Base-by-base conservation (phyloP, 768 basidiomycete species). In the Phanerodontia chrysosporium region DNA sequence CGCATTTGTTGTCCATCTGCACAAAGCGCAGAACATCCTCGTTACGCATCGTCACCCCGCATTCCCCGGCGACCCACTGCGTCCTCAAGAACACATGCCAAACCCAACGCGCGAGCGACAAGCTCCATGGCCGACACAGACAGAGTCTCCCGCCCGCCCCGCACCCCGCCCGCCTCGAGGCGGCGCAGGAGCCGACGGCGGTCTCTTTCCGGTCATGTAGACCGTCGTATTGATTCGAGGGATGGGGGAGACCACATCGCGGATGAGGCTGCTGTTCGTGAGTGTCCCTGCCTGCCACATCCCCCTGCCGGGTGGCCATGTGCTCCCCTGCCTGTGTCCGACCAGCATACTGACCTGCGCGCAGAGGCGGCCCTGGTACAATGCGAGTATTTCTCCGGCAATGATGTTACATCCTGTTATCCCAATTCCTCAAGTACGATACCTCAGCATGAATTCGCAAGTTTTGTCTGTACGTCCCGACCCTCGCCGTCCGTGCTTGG, bases 401-500 rank as follows among this genome's bases (percentile, higher is more conserved):
- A 95, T 75, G 72, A 82, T 49, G 76, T 91, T 60, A 78, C 86
- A 45, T 90, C 92, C 8, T 95, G 94, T 70, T 94, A 80, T 68
- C 94, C 94, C 10, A 76, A 75, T 0, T 51, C 71, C 8, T 73
- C 79, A 58, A 82, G 82, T 22, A 61, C 75, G 25, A 76, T 95
- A 60, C 71, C 80, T n/a, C 92, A 96, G 72, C 81, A 87, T 66
- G 72, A 89, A 51, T 91, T 83, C 79, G 83, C 85, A 3, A 80
- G 85, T 36, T 86, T 93, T 68, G 83, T 93, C 67, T 95, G 92
- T 91, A 68, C 71, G 90, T 87, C 53, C 63, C 13, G 60, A 60
- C 14, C 58, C 49, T 44, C 45, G 59, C 61, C 35, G 59, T 62
- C 45, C 60, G 56, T n/a, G 36, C 56, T 9, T 58, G n/a, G 52